Conservation (phyloP, 2,329 filamentous ascomycete species). For the Plectosphaerella sp. region DNA sequence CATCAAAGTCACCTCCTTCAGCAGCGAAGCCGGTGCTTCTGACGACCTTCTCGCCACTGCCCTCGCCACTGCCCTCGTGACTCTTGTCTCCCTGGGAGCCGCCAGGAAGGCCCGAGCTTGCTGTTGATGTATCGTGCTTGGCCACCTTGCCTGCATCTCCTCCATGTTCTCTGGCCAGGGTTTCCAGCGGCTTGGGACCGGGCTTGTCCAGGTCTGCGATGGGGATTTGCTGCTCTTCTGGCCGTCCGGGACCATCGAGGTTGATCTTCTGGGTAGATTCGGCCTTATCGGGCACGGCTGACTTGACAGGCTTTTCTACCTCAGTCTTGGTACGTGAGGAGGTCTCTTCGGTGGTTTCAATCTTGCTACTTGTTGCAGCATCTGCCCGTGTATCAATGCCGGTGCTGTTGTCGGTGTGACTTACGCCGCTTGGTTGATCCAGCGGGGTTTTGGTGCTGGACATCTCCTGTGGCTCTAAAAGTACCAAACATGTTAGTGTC, state of each 20-base stretch:
- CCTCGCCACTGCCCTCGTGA: conserved; percentile 24
- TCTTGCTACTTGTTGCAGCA: too few relatives aligned
- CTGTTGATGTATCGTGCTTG: conserved; percentile 10
- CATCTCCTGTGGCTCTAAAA: too few relatives aligned
- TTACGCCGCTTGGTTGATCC: too few relatives aligned
- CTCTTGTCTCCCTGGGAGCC: conserved; percentile 7
- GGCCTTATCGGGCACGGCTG: too few relatives aligned
- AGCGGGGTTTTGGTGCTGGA: background rate
- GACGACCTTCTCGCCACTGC: conserved; percentile 53
- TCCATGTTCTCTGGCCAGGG: conserved; percentile 26
- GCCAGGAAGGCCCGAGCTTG: conserved; percentile 6
- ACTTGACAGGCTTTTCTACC: too few relatives aligned
- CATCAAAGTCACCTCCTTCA: conserved; percentile 66
- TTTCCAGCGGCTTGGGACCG: conserved; percentile 36
- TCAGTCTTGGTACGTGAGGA: too few relatives aligned
- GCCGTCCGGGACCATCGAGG: conserved; percentile 18
- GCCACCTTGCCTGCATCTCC: conserved; percentile 22
- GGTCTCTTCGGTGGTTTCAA: too few relatives aligned
- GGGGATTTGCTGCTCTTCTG: conserved; percentile 14
- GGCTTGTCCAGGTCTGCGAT: conserved; percentile 30
- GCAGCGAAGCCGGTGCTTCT: conserved; percentile 54
- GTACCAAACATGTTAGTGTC: too few relatives aligned
- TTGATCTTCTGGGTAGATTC: too few relatives aligned
- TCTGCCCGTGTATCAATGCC: too few relatives aligned
- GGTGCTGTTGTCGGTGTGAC: too few relatives aligned